Evolutionary conservation across 331 rosid species (phyloP).

Genomic region (Phaseolus coccineus): DNA sequence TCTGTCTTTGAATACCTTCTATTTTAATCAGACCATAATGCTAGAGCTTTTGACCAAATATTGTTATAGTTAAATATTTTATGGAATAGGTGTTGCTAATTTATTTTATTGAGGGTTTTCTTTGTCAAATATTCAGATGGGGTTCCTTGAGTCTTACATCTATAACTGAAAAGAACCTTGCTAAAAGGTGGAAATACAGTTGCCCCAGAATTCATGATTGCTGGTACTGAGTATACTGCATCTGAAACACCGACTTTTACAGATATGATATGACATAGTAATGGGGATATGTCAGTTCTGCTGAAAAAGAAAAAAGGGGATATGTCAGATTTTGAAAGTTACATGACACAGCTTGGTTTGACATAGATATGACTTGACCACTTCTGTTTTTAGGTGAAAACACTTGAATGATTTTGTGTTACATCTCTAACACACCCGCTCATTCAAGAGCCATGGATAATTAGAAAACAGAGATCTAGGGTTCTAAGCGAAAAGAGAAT

Average conservation of each 20-base stretch:
- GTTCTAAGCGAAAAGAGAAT: too few species aligned
- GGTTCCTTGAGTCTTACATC: constrained; percentile 26
- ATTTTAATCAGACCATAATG: background rate
- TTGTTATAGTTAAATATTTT: constrained; percentile 24
- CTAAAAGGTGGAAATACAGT: constrained; percentile 24
- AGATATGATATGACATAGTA: background rate
- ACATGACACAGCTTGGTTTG: background rate
- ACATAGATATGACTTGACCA: background rate
- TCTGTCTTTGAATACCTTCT: constrained; percentile 19
- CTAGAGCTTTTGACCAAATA: background rate
- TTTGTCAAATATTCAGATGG: constrained; percentile 33
- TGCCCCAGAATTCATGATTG: constrained; percentile 17
- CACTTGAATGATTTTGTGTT: background rate
- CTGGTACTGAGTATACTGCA: constrained; percentile 30
- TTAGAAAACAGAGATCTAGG: too few species aligned
- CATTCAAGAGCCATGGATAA: background rate
- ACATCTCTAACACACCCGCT: background rate
- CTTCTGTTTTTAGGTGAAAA: background rate
- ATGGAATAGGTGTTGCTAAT: constrained; percentile 4
- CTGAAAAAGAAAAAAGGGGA: too few species aligned
- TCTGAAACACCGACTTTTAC: constrained; percentile 34
- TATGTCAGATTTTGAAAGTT: background rate
- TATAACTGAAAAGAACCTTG: constrained; percentile 16
- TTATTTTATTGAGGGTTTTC: constrained; percentile 19
- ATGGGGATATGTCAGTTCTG: background rate